phyloP scores from a whole-genome alignment of 2,329 filamentous ascomycete species.

The Fusarium sterilihyphosum region DNA sequence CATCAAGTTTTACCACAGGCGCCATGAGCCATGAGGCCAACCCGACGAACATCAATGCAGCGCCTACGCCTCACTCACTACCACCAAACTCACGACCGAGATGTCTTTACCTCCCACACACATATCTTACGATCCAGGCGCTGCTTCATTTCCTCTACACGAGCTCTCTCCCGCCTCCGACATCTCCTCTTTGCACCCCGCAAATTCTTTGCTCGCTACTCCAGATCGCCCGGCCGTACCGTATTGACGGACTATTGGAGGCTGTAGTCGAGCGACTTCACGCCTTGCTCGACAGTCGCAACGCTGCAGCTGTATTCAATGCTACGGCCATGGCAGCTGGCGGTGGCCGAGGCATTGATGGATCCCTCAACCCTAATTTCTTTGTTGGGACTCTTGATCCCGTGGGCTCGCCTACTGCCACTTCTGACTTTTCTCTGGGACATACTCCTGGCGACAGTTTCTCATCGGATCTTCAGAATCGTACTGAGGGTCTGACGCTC shows the following conservation, averaged over 20 bases:
- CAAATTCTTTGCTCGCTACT: constrained; percentile 96
- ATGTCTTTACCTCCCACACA: constrained; percentile 93
- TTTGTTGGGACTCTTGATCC: constrained; percentile 62
- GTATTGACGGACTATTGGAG: constrained; percentile 90
- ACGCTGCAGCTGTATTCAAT: constrained; percentile 97
- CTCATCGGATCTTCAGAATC: constrained; percentile 46
- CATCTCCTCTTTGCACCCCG: constrained; percentile 85
- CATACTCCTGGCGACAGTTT: constrained; percentile 45
- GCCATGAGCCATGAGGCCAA: constrained; percentile 52
- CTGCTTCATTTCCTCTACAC: constrained; percentile 95
- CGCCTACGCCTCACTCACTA: constrained; percentile 66
- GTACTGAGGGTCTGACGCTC: constrained; percentile 57
- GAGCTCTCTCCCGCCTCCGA: constrained; percentile 80
- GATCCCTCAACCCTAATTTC: constrained; percentile 70
- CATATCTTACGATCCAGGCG: constrained; percentile 86
- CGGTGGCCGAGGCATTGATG: constrained; percentile 84
- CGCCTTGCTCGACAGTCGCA: constrained; percentile 87
- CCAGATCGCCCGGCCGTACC: constrained; percentile 92
- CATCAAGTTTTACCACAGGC: constrained; percentile 54
- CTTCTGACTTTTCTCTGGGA: constrained; percentile 48
- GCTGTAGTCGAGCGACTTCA: constrained; percentile 93
- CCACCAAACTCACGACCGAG: constrained; percentile 77
- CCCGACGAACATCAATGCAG: constrained; percentile 58
- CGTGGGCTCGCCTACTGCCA: constrained; percentile 48
- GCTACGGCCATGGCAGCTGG: constrained; percentile 98